Conservation (phyloP, 2,329 filamentous ascomycete species). For the Reticulascus tulasneorum region DNA sequence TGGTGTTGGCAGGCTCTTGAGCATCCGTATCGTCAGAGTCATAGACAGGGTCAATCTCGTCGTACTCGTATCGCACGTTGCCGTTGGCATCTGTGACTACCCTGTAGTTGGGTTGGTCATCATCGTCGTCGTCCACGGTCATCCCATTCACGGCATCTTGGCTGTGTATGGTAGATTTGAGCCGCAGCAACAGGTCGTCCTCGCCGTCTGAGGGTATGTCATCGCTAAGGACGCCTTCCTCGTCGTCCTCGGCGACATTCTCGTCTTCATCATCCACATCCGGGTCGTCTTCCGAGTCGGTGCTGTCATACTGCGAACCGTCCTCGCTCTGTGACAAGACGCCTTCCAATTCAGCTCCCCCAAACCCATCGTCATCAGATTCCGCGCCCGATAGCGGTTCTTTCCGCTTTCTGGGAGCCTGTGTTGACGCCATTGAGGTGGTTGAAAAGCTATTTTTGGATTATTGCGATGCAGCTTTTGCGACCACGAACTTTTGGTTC, state of each 20-base stretch:
- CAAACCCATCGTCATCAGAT: constrained; percentile 59
- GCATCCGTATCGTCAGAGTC: constrained; percentile 93
- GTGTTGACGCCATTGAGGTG: constrained; percentile 34
- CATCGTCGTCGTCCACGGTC: constrained; percentile 28
- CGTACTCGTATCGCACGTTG: constrained; percentile 83
- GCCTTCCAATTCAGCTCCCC: constrained; percentile 49
- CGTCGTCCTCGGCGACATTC: constrained; percentile 33
- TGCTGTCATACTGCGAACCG: constrained; percentile 49
- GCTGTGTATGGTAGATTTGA: constrained; percentile 17
- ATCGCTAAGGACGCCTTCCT: constrained; percentile 34
- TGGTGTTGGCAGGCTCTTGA: constrained; percentile 77
- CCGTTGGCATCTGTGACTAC: constrained; percentile 82
- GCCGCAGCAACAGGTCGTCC: constrained; percentile 30
- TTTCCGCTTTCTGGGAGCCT: constrained; percentile 60
- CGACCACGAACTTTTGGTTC: too few relatives aligned
- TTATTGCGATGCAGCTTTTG: too few relatives aligned
- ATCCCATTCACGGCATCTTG: constrained; percentile 22
- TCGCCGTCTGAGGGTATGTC: constrained; percentile 38
- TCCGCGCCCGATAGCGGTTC: constrained; percentile 51
- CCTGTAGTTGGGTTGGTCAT: constrained; percentile 45
- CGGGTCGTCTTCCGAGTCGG: constrained; percentile 21
- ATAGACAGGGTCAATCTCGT: constrained; percentile 90
- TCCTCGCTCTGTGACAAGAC: constrained; percentile 56
- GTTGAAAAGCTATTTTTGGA: constrained; percentile 7
- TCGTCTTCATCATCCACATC: constrained; percentile 36